Evolutionary conservation across 805 yeast genomes (phyloP).

Genomic region (Cyberlindnera euphorbiae): DNA sequence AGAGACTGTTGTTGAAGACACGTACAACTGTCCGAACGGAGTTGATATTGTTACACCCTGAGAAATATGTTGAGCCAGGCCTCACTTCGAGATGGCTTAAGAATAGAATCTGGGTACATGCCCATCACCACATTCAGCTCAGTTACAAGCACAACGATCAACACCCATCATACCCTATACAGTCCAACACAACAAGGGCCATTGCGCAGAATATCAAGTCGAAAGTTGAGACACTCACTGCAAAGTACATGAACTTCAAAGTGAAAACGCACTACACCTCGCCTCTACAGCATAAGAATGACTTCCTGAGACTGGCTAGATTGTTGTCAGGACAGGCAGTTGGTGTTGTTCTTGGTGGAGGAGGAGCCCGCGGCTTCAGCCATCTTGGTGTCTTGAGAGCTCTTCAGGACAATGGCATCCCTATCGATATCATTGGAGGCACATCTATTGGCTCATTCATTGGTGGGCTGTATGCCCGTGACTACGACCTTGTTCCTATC

Average conservation of each 20-base stretch:
- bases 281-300: constrained; percentile 64
- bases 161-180: not conserved
- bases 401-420: constrained; percentile 86
- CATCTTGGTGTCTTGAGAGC: constrained; percentile 92
- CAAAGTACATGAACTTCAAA: constrained; percentile 22
- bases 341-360: constrained; percentile 94
- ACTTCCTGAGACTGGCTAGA: constrained; percentile 85
- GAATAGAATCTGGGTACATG: constrained; percentile 83
- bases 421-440: constrained; percentile 92
- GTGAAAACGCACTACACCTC: constrained; percentile 22
- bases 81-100: constrained; percentile 81
- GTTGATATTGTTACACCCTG: constrained; percentile 77
- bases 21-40: constrained; percentile 88
- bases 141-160: constrained; percentile 21
- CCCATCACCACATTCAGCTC: constrained; percentile 90
- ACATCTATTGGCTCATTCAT: constrained; percentile 95
- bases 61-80: constrained; percentile 78
- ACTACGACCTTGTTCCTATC: constrained; percentile 85
- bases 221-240: constrained; percentile 33
- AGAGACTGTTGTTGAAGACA: constrained; percentile 63
- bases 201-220: constrained; percentile 27
- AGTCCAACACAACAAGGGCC: constrained; percentile 14
- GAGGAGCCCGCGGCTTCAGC: constrained; percentile 93
- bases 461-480: constrained; percentile 92
- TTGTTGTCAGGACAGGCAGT: constrained; percentile 88